Evolutionary conservation across 2,329 filamentous ascomycete genomes (phyloP), one percentile per base, ranked within the genome.

Genomic region (Hymenotorrendiella dingleyae): DNA sequence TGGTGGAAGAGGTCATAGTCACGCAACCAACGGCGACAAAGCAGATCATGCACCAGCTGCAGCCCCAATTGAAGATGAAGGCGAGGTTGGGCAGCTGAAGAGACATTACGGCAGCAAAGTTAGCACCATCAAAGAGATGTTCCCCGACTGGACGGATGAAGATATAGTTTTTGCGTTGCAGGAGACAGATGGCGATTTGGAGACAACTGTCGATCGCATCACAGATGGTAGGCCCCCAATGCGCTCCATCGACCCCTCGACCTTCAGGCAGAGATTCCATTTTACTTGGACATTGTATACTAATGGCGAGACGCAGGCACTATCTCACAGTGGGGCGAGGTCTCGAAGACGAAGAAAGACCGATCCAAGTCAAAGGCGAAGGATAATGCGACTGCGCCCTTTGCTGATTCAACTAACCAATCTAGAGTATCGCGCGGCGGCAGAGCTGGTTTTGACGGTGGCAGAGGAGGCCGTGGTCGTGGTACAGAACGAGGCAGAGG

Each of bases 121-220:
- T 57, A 73, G 74, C 49, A 80, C 83, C 59, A 81, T 98, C 64
- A 89, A 87, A 70, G 90, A 95, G 66, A 82, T 97, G 71, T 96
- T 95, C 71, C 81, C 87, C 47, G 84, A 89, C 67, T 97, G 91
- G 93, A 91, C 89, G 57, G 87, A 95, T 61, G 87, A 90, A 65
- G 91, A 97, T 65, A 80, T 97, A 52, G 80, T 97, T 52, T 93
- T 93, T 64, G 90, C 90, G 49, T 75, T 98, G 47, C 81, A 94
- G 66, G 93, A 98, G 72, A 84, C 83, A 43, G 78, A 86, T 58
- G 86, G 86, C 58, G 85, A 93, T 66, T 73, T 88, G 59, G 77
- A 84, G 56, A 68, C 78, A 57, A 80, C 85, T 53, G 84, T 86
- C 62, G 81, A 84, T 59, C 81, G 82, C 66, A 91, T 93, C 65